phyloP scores from a whole-genome alignment of 83 land plant species.

The Thuja plicata region DNA sequence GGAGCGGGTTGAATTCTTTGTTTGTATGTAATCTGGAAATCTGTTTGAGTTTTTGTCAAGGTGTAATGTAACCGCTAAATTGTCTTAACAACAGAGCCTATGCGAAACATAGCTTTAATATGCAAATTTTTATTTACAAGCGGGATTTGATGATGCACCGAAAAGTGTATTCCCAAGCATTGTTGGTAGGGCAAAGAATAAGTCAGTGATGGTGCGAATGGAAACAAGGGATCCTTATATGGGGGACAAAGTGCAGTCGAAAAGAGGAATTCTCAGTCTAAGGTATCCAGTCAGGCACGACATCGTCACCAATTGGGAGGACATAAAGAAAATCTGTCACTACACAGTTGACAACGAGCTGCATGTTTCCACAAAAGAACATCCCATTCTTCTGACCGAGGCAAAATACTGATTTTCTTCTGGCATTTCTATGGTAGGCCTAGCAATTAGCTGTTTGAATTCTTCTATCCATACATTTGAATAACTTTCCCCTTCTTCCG shows the following conservation, averaged over 20 bases:
- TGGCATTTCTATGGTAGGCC: not conserved
- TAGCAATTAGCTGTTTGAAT: not conserved
- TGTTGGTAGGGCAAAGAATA: slow-evolving; percentile 12
- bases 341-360: slow-evolving; percentile 8
- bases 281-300: not conserved
- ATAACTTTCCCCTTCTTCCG: no score
- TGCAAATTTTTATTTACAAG: not conserved
- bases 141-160: slow-evolving; percentile 23
- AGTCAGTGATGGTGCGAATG: slow-evolving; percentile 7
- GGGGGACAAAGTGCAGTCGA: slow-evolving; percentile 9
- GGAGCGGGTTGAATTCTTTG: no score
- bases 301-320: slow-evolving; percentile 11
- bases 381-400: not conserved
- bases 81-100: not conserved
- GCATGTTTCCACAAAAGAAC: not conserved
- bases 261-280: not conserved
- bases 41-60: no score
- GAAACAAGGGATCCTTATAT: not conserved
- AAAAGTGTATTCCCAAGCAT: slow-evolving; percentile 23
- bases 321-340: not conserved
- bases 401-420: not conserved
- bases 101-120: not conserved
- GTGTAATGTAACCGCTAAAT: no score
- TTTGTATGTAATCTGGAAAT: no score
- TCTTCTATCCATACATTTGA: not conserved